Base-by-base conservation (phyloP, 2,329 filamentous ascomycete species). In the Fusarium sp. region DNA sequence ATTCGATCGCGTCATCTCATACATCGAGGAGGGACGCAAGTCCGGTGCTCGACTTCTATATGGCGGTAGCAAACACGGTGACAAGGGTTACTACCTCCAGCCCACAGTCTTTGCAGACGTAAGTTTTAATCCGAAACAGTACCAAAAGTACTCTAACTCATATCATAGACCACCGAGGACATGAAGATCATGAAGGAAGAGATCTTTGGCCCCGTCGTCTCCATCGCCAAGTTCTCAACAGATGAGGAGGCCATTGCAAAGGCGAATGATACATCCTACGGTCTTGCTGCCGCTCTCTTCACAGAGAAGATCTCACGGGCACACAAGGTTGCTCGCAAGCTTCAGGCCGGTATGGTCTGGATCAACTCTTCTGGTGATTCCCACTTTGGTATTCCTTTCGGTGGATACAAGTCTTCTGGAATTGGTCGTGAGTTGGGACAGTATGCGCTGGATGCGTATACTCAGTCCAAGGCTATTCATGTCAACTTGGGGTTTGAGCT, bases 1-100 rank as follows among this genome's bases (percentile, higher is more conserved):
- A 76, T 90, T 88, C 70, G 89, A 91, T 53, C 83, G 87, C 18
- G 86, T 93, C 1, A 81, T 92, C 20, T 85, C 84, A 2, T 93
- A 91, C 78, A 89, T 93, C 45, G 86, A 92, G 61, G 76, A 84
- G 38, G 90, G 90, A 11, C 91, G 91, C 77, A 84, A 84, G 11
- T 87, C 89, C 73, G 90, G 90, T 20, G 88, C 89, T 1, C 89
- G 82, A 3, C 83, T 92, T 5, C 81, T 85, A 18, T 82, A 80
- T 18, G 80, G 80, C 9, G 77, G 77, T 0, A 68, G 44, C 14
- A 75, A 69, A 37, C 54, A 76, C 15, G 70, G 75, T 1, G 68
- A 69, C 30, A 70, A 75, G 44, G 78, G 78, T 0, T 78, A 76
- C 26, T 79, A 73, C 46, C 67, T 79, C 13, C 52, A 73, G 6